Evolutionary conservation across 805 yeast genomes (phyloP).

Genomic region (Nakazawaea ambrosiae): DNA sequence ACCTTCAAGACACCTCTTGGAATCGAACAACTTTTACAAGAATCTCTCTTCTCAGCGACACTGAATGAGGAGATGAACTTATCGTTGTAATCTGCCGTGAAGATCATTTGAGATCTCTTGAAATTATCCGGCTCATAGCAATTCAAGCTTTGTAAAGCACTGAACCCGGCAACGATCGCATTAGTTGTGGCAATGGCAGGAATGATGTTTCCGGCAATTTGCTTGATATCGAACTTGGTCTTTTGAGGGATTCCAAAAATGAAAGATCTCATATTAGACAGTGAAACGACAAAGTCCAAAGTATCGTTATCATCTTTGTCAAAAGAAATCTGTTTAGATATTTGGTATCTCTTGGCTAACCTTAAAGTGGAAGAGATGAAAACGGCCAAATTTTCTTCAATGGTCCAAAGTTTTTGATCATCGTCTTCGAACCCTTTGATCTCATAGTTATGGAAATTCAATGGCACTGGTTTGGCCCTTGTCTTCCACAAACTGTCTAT

Average conservation of each 20-base stretch:
- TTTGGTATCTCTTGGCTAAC: conserved; percentile 41
- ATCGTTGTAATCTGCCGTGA: conserved; percentile 46
- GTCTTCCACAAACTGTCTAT: conserved; percentile 77
- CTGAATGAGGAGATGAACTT: conserved; percentile 61
- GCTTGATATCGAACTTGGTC: conserved; percentile 82
- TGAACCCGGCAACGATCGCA: conserved; percentile 89
- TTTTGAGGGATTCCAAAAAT: conserved; percentile 66
- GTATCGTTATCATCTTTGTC: conserved; percentile 97
- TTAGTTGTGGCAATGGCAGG: conserved; percentile 99
- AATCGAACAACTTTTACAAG: conserved; percentile 64
- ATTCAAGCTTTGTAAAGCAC: conserved; percentile 64
- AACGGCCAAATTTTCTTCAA: conserved; percentile 55
- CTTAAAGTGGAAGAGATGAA: conserved; percentile 41
- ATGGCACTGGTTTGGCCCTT: conserved; percentile 61
- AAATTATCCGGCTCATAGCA: conserved; percentile 31
- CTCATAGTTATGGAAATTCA: conserved; percentile 27
- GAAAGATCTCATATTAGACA: conserved; percentile 70
- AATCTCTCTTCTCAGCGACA: conserved; percentile 54
- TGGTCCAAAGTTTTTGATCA: conserved; percentile 48
- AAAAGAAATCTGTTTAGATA: conserved; percentile 46
- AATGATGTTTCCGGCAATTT: conserved; percentile 94
- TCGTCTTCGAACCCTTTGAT: conserved; percentile 20
- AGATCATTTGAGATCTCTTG: conserved; percentile 35
- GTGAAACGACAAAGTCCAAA: conserved; percentile 76
- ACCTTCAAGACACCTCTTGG: conserved; percentile 43